phyloP scores from a whole-genome alignment of 1,284 basidiomycete species.

The Ceratobasidium sp. region DNA sequence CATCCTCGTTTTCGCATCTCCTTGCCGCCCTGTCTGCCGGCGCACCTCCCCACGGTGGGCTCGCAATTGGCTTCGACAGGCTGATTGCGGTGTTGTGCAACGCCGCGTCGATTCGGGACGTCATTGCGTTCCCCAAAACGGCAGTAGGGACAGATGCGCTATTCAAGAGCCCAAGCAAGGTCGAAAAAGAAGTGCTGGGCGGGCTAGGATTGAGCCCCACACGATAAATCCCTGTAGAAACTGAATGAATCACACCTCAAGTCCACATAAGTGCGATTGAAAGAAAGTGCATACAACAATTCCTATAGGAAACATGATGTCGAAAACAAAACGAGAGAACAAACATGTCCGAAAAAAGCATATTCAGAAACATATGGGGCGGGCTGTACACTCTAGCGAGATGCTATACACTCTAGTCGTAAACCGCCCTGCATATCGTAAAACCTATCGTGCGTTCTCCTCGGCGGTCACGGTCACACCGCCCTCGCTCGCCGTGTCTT shows the following conservation, averaged over 20 bases:
- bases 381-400: neutral
- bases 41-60: constrained; percentile 95
- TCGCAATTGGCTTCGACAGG: constrained; percentile 92
- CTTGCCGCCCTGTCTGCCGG: constrained; percentile 85
- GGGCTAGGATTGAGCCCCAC: constrained; percentile 48
- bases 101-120: constrained; percentile 85
- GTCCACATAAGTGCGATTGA: constrained; percentile 12
- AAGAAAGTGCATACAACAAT: constrained; percentile 20
- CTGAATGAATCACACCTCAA: constrained; percentile 4
- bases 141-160: constrained; percentile 83
- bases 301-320: neutral
- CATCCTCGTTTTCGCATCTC: constrained; percentile 79
- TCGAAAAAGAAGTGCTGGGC: constrained; percentile 59
- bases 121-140: constrained; percentile 96
- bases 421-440: too few species aligned
- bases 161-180: constrained; percentile 82
- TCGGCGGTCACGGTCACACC: constrained; percentile 1
- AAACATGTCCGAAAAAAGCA: constrained; percentile 13
- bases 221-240: neutral
- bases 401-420: neutral
- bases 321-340: neutral
- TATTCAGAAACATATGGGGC: neutral
- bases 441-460: neutral
- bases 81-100: constrained; percentile 89
- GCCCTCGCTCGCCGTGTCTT: constrained; percentile 20